Percentiles rank a stretch among this genome's conserved stretches.
phyloP scores from a whole-genome alignment of 345 rosid species.

The Melaleuca quinquenervia region DNA sequence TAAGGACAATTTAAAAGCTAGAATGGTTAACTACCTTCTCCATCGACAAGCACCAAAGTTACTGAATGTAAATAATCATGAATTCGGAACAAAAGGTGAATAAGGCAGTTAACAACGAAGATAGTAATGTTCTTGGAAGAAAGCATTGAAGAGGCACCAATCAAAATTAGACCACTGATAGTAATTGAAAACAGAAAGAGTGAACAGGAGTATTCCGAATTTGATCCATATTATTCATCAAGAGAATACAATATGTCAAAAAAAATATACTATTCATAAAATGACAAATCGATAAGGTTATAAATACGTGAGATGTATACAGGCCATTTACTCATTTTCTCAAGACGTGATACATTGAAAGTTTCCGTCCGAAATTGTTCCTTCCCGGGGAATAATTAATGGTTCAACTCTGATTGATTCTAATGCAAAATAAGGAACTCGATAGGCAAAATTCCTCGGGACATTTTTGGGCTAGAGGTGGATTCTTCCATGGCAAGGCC shows the following conservation, averaged over 20 bases:
- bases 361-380: neutral
- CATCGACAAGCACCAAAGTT: neutral
- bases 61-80: neutral
- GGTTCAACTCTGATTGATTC: neutral
- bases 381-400: neutral
- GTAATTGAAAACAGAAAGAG: neutral
- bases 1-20: neutral
- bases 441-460: neutral
- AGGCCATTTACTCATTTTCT: neutral
- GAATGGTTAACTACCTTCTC: neutral
- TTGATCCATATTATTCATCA: neutral
- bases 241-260: neutral
- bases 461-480: neutral
- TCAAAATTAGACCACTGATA: neutral
- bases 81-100: neutral
- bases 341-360: neutral
- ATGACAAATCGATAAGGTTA: neutral
- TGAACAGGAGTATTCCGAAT: neutral
- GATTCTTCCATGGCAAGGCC: neutral
- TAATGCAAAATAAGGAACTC: neutral
- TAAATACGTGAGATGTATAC: neutral
- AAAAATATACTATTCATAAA: neutral
- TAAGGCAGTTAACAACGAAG: neutral
- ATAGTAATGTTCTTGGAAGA: neutral
- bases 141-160: neutral